These are phyloP conservation scores for Aspergillus sojae DNA, from an alignment of 2,329 filamentous ascomycete species.

Conservation along the genomic window DNA sequence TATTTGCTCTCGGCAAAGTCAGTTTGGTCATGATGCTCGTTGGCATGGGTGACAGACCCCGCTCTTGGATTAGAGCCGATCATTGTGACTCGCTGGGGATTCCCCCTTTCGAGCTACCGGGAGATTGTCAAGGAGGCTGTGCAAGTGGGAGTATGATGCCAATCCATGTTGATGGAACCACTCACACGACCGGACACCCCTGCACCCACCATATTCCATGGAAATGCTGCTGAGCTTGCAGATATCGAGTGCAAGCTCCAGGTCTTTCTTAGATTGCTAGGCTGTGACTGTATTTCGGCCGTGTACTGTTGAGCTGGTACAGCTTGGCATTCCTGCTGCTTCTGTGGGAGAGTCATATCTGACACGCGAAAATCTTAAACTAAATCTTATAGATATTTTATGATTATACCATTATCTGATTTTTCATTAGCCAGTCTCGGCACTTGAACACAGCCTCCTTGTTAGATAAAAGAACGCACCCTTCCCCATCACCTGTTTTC, in stretches of 20 bases:
- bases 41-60: neutral
- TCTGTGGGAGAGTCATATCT: neutral
- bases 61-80: neutral
- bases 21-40: constrained; percentile 2
- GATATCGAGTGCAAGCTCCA: neutral
- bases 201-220: neutral
- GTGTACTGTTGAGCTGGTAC: neutral
- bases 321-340: neutral
- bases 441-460: constrained; percentile 5
- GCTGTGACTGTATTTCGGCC: neutral
- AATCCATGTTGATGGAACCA: neutral
- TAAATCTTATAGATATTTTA: neutral
- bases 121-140: constrained; percentile 10
- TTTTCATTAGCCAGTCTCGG: constrained; percentile 5
- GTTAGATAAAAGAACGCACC: constrained; percentile 2
- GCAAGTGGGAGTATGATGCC: neutral
- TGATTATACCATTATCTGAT: neutral
- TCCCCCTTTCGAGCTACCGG: constrained; percentile 5
- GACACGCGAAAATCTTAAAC: neutral
- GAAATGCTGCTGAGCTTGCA: neutral
- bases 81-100: constrained; percentile 2
- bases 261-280: neutral
- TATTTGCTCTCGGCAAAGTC: constrained; percentile 1
- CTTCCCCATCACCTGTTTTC: neutral
- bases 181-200: neutral